Conservation (phyloP, 192 early-diverging fungal species). For the Gaertneriomyces semiglobifer region DNA sequence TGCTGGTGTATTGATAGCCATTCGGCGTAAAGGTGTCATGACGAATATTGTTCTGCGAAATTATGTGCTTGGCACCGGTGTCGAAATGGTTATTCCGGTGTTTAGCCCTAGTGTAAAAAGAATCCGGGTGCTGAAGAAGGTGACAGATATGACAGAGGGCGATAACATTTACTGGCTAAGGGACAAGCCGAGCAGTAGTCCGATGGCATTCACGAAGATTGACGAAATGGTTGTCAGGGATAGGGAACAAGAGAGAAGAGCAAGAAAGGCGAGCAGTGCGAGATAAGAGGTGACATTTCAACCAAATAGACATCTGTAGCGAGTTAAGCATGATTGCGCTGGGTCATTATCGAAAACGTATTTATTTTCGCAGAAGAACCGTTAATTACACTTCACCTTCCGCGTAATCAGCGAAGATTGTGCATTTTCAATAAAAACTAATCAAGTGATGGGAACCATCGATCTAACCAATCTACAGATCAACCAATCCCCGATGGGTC, state of each 20-base stretch:
- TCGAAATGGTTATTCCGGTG: slow-evolving; percentile 51
- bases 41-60: slow-evolving; percentile 47
- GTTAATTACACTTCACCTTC: too few relatives aligned
- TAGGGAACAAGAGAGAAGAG: slow-evolving; percentile 34
- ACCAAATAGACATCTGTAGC: too few relatives aligned
- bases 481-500: too few relatives aligned
- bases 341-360: too few relatives aligned
- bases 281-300: too few relatives aligned
- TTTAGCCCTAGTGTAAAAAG: slow-evolving; percentile 47
- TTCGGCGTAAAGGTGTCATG: slow-evolving; percentile 45
- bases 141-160: slow-evolving; percentile 32
- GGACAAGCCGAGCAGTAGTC: slow-evolving; percentile 29
- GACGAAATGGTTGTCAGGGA: slow-evolving; percentile 42
- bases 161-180: slow-evolving; percentile 41
- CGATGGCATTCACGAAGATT: slow-evolving; percentile 37
- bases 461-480: too few relatives aligned
- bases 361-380: too few relatives aligned
- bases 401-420: too few relatives aligned
- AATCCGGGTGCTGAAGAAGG: slow-evolving; percentile 47
- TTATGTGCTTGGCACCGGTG: slow-evolving; percentile 48
- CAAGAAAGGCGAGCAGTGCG: not conserved
- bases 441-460: too few relatives aligned
- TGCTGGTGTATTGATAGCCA: slow-evolving; percentile 48
- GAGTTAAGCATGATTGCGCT: too few relatives aligned
- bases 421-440: too few relatives aligned